Percentiles rank a stretch among this genome's conserved stretches.
These are phyloP conservation scores for Heliocybe sulcata DNA, from an alignment of 1,284 basidiomycete species.

Conservation along the genomic window DNA sequence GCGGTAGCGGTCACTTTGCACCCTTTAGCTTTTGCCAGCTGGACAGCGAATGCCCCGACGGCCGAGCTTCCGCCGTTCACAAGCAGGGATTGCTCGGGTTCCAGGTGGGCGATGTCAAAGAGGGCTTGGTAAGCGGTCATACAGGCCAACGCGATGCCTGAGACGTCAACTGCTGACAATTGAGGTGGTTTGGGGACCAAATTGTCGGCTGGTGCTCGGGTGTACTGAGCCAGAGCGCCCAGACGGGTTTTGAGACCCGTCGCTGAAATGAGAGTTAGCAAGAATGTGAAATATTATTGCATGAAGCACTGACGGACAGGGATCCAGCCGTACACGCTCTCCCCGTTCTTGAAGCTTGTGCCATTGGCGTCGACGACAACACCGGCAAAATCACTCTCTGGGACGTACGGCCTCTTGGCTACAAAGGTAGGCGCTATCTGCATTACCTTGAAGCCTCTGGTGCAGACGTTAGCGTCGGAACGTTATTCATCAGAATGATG, in stretches of 20 bases:
- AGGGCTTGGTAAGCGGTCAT: slow-evolving; percentile 52
- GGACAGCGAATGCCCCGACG: slow-evolving; percentile 16
- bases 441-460: slow-evolving; percentile 53
- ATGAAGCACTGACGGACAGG: slow-evolving; percentile 24
- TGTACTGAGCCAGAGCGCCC: slow-evolving; percentile 50
- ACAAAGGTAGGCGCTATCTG: slow-evolving; percentile 40
- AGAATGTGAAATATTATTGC: too few relatives aligned
- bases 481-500: slow-evolving; percentile 1
- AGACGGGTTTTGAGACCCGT: slow-evolving; percentile 20
- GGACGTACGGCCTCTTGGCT: slow-evolving; percentile 38
- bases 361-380: slow-evolving; percentile 46
- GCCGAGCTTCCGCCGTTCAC: slow-evolving; percentile 52
- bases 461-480: slow-evolving; percentile 1
- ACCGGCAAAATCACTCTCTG: slow-evolving; percentile 59
- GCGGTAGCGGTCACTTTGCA: slow-evolving; percentile 18
- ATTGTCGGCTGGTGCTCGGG: slow-evolving; percentile 30
- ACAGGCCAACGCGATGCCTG: slow-evolving; percentile 48
- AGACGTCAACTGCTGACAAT: slow-evolving; percentile 43
- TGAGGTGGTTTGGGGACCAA: slow-evolving; percentile 38
- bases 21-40: slow-evolving; percentile 20
- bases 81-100: slow-evolving; percentile 44
- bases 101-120: slow-evolving; percentile 29
- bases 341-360: slow-evolving; percentile 43
- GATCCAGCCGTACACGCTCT: slow-evolving; percentile 52
- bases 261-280: slow-evolving; percentile 10